phyloP scores from a whole-genome alignment of 495 filamentous ascomycete species.

The Daldinia grandis region DNA sequence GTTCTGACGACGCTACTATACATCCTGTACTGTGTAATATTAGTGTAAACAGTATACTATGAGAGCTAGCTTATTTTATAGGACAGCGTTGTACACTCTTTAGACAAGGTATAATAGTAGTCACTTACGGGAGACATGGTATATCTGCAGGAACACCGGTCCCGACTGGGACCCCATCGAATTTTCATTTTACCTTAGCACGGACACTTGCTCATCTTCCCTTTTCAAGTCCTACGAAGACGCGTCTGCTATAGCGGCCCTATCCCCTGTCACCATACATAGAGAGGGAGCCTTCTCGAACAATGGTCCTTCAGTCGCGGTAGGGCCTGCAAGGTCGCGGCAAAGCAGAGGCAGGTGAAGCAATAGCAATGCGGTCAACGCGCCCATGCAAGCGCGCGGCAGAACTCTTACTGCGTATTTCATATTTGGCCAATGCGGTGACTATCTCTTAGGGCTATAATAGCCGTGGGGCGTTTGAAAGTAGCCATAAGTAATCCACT shows the following conservation, averaged over 20 bases:
- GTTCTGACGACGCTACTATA: slow-evolving; percentile 31
- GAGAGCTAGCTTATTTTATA: slow-evolving; percentile 9
- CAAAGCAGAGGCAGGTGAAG: slow-evolving; percentile 14
- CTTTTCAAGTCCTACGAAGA: slow-evolving; percentile 28
- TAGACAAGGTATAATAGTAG: slow-evolving; percentile 28
- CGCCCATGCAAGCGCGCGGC: slow-evolving; percentile 40
- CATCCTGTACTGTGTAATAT: not conserved
- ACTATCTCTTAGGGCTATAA: not conserved
- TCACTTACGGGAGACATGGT: slow-evolving; percentile 38
- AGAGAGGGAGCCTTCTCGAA: slow-evolving; percentile 38
- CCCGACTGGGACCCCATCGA: slow-evolving; percentile 31
- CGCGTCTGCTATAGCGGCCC: slow-evolving; percentile 24
- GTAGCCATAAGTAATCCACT: not conserved
- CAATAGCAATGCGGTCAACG: slow-evolving; percentile 2
- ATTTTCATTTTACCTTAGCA: slow-evolving; percentile 32
- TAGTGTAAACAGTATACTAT: slow-evolving; percentile 17
- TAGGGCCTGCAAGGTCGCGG: slow-evolving; percentile 34
- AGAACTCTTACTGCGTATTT: slow-evolving; percentile 16
- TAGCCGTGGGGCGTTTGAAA: not conserved
- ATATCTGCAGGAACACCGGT: slow-evolving; percentile 40
- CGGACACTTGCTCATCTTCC: slow-evolving; percentile 26
- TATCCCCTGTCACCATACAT: slow-evolving; percentile 22
- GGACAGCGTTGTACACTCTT: slow-evolving; percentile 12
- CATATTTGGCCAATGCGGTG: slow-evolving; percentile 6
- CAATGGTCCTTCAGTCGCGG: slow-evolving; percentile 31